These are phyloP conservation scores for Verticillium nubilum DNA, from an alignment of 2,329 filamentous ascomycete genomes.

Conservation along the genomic window DNA sequence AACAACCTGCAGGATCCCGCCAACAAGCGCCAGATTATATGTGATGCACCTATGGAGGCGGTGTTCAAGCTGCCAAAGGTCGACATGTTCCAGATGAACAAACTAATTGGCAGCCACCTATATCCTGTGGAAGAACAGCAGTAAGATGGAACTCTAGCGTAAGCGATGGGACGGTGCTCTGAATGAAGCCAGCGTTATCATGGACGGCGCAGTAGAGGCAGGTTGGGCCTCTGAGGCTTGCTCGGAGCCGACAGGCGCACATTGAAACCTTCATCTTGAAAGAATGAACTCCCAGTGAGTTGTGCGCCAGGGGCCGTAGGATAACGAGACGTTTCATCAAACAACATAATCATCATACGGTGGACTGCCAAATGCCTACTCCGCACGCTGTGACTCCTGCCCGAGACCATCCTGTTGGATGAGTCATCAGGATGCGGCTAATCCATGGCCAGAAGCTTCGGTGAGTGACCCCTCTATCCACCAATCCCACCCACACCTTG, in stretches of 20 bases:
- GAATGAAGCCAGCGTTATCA: no score
- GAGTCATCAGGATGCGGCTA: neutral
- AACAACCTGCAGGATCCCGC: conserved; percentile 83
- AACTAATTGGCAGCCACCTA: conserved; percentile 83
- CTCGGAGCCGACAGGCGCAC: no score
- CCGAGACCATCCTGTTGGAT: neutral
- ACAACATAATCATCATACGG: no score
- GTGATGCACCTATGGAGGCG: conserved; percentile 84
- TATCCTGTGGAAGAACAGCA: conserved; percentile 73
- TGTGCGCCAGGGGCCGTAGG: no score
- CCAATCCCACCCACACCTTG: neutral
- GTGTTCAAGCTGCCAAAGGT: conserved; percentile 89
- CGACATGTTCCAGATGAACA: conserved; percentile 99
- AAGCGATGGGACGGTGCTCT: no score
- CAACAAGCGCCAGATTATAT: conserved; percentile 89
- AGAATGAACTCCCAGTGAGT: no score
- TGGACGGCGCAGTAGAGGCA: no score
- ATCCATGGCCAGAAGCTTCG: neutral
- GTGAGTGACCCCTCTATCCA: neutral
- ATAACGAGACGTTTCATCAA: no score
- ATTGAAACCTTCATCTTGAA: no score
- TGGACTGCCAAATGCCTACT: no score
- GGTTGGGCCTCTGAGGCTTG: no score
- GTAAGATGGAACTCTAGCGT: no score
- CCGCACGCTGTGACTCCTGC: neutral